Percentiles rank a stretch among this genome's conserved stretches.
These are phyloP conservation scores for Circinella minor DNA, from an alignment of 371 early-diverging fungal genomes.

Conservation along the genomic window DNA sequence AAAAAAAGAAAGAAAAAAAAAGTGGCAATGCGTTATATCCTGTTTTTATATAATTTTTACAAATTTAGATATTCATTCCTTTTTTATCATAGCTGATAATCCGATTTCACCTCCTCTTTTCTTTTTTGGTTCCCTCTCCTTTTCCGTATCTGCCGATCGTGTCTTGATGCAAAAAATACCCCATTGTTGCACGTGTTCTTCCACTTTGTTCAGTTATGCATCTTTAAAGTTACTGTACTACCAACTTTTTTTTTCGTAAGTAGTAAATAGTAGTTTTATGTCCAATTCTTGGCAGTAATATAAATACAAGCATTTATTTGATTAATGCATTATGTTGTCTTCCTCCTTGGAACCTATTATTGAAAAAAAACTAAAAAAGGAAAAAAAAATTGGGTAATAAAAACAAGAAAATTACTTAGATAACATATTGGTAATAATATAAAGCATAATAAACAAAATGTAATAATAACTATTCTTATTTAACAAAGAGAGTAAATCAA, in stretches of 20 bases:
- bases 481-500: too few relatives aligned
- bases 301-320: too few relatives aligned
- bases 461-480: too few relatives aligned
- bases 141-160: not conserved
- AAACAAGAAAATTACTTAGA: too few relatives aligned
- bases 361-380: too few relatives aligned
- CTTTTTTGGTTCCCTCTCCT: too few relatives aligned
- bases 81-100: not conserved
- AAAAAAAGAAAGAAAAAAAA: slow-evolving; percentile 4
- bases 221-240: not conserved
- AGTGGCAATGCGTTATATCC: not conserved
- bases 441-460: too few relatives aligned
- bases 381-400: too few relatives aligned
- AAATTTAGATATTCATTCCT: slow-evolving; percentile 5
- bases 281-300: not conserved
- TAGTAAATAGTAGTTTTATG: not conserved
- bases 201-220: not conserved
- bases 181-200: not conserved
- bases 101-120: not conserved
- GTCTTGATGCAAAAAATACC: not conserved
- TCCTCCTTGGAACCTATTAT: too few relatives aligned
- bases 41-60: slow-evolving; percentile 9
- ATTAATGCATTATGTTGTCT: too few relatives aligned
- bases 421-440: too few relatives aligned
- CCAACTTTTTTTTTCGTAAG: not conserved